A percentile compares a stretch with the other conserved stretches of the same genome.
phyloP scores from a whole-genome alignment of 495 filamentous ascomycete genomes.

The Mycothermus thermophilus region DNA sequence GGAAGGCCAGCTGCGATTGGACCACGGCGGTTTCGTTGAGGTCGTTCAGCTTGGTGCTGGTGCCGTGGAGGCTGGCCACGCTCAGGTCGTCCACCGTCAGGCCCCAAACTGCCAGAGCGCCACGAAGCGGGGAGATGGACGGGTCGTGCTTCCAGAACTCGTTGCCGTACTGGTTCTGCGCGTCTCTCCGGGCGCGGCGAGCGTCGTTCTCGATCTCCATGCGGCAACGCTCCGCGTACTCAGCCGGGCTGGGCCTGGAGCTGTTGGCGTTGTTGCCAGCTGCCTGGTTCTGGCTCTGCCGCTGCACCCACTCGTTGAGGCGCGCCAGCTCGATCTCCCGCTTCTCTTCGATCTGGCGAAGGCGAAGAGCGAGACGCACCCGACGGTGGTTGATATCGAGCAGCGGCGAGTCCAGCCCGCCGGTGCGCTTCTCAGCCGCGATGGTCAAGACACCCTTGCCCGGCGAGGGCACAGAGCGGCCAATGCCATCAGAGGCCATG shows the following conservation, averaged over 20 bases:
- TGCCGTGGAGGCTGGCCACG: conserved; percentile 90
- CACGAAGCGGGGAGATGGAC: conserved; percentile 78
- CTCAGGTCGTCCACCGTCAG: conserved; percentile 86
- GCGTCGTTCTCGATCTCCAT: conserved; percentile 81
- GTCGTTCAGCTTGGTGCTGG: conserved; percentile 86
- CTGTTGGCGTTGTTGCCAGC: too few relatives aligned
- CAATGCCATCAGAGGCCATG: conserved; percentile 89
- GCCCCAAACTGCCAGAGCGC: conserved; percentile 84
- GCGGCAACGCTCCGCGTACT: conserved; percentile 85
- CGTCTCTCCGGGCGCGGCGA: too few relatives aligned
- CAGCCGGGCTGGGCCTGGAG: too few relatives aligned
- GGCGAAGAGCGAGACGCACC: conserved; percentile 82
- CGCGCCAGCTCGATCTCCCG: too few relatives aligned
- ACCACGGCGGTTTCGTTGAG: conserved; percentile 92
- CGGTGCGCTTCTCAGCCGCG: conserved; percentile 74
- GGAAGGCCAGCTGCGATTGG: conserved; percentile 79
- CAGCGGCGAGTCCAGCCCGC: conserved; percentile 86
- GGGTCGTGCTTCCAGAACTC: too few relatives aligned
- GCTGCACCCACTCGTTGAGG: too few relatives aligned
- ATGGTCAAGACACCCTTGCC: conserved; percentile 72
- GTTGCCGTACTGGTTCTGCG: too few relatives aligned
- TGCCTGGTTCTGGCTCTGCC: too few relatives aligned
- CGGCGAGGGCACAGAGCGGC: conserved; percentile 81
- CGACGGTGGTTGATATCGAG: conserved; percentile 95
- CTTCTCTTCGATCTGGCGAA: conserved; percentile 80